Evolutionary conservation across 257 asterid genomes (phyloP), one percentile per base, ranked within the genome.

Genomic region (Capsicum chinense): DNA sequence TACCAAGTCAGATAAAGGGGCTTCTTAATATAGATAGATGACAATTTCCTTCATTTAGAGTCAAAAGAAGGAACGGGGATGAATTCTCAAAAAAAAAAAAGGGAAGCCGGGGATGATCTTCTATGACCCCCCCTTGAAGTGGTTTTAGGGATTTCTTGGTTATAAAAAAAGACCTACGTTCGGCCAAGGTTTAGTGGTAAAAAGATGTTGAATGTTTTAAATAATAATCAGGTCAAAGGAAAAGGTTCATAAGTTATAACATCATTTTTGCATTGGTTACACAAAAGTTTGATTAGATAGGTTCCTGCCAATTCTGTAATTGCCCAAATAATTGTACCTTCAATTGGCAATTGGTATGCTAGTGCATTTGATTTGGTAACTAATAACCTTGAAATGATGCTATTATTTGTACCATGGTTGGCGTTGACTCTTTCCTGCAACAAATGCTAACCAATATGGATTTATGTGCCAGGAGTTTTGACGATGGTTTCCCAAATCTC

Each of bases 401-500:
- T 78, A 47, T 12, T 52, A 3, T 4, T 42, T 21, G 14, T 7
- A 52, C 26, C 26, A 5, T 62, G 78, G 64, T 52, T 62, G 15
- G 15, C 50, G 37, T 39, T 84, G 74, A 47, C 47, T 7, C 26
- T n/a, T 82, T 69, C 44, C n/a, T 54, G 15, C 26, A 15, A 64
- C 26, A 47, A 54, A 74, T 78, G 37, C 58, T 74, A 15, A 73
- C 60, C 37, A 85, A 63, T 13, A 62, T 56, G 70, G 79, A 35
- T 85, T 85, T 50, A 9, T 83, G 42, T 89, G 52, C 64, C 95
- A 94, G 98, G 99, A 95, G 95, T 89, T 95, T 95, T 62, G 95
- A 87, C 33, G 99, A 95, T 86, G 99, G 99, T 13, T 95, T 95
- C 83, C 99, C 98, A 42, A 95, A 95, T 87, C 97, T 95, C 64